Conservation (phyloP, 345 rosid species). For the Hibiscus syriacus region DNA sequence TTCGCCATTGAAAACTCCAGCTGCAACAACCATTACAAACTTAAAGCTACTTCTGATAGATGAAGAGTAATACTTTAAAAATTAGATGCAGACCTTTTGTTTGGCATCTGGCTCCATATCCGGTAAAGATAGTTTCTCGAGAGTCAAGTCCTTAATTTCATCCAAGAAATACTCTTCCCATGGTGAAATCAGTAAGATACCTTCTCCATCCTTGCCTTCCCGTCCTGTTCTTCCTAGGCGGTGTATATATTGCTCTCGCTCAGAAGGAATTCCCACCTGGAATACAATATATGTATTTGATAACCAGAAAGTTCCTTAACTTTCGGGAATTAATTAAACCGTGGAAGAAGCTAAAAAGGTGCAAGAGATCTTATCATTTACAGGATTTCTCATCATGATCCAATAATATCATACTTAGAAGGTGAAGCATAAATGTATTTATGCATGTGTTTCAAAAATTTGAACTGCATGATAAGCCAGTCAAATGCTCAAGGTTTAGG, state of each 20-base stretch:
- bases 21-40: slow-evolving; percentile 33
- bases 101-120: slow-evolving; percentile 46
- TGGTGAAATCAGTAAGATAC: slow-evolving; percentile 84
- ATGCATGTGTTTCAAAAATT: not conserved
- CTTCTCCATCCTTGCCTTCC: slow-evolving; percentile 76
- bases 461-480: not conserved
- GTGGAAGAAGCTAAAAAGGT: not conserved
- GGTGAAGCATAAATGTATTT: not conserved
- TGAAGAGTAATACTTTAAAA: not conserved
- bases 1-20: slow-evolving; percentile 54
- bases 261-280: slow-evolving; percentile 79
- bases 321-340: not conserved
- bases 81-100: slow-evolving; percentile 38
- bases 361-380: not conserved
- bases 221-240: slow-evolving; percentile 91
- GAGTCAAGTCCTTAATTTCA: slow-evolving; percentile 73
- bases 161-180: slow-evolving; percentile 93
- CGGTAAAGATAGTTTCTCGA: slow-evolving; percentile 52
- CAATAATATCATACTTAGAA: not conserved
- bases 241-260: slow-evolving; percentile 79
- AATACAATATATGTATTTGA: not conserved
- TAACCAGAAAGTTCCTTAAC: too few relatives aligned
- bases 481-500: not conserved
- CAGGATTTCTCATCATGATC: not conserved
- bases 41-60: too few relatives aligned